Base-by-base conservation (phyloP, 352 stramenopile genomes). In the Phytophthora multivora region DNA sequence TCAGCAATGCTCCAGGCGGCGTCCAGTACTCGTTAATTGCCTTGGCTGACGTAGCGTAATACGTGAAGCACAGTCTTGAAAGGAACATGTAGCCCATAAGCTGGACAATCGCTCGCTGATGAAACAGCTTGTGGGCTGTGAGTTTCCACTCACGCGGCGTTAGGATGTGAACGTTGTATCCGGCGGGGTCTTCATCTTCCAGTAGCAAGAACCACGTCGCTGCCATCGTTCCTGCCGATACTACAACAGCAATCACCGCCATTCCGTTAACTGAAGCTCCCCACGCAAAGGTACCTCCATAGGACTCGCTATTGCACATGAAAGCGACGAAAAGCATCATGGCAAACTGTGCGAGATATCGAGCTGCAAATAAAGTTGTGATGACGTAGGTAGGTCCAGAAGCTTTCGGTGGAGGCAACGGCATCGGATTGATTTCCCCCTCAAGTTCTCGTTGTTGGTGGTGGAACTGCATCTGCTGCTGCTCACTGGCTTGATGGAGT, bases 11-110 rank as follows among this genome's bases (percentile, higher is more conserved):
- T 4, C 61, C 63, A 28, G 79, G 53, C 12, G 61, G 56, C 1
- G 69, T 54, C 81, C 79, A 92, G 40, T 80, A 86, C 42, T 81
- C 69, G 58, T 88, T 88, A 25, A 91, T 47, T 5, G 77, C 80
- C 36, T 86, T 86, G 31, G 70, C 58, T 10, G 74, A 75, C 28
- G 72, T 81, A 19, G 71, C 72, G 60, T 91, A 89, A 69, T 88
- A 88, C 15, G 64, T 75, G 49, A 77, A 85, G 51, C 69, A 90
- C 18, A 93, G 46, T 28, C 69, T 65, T 9, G 65, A 70, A 19
- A 86, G 19, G 30, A 89, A 86, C 5, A 73, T 63, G 47, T 77
- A 87, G 5, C 61, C 18, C 16, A 80, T 57, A 1, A 75, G 19
- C 25, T 84, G 77, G 33, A 78, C 66, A 15, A 84, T 78, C 3